Evolutionary conservation across 1,284 basidiomycete species (phyloP).

Genomic region (Malassezia caprae): DNA sequence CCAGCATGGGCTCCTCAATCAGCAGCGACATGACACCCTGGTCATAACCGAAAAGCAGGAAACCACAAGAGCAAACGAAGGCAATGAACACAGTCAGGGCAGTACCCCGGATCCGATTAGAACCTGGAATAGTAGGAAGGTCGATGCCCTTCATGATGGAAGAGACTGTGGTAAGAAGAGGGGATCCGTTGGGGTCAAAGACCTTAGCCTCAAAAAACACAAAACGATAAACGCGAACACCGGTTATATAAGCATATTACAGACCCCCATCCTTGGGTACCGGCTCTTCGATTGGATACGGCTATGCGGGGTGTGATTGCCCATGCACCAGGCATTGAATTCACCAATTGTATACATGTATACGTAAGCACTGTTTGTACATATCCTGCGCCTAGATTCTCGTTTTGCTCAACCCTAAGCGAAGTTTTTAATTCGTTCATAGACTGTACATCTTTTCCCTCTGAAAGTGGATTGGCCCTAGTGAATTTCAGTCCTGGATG

Average conservation of each 20-base stretch:
- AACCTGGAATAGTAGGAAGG: constrained; percentile 9
- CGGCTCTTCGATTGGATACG: background rate
- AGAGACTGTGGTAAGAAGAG: background rate
- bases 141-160: background rate
- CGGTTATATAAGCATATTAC: background rate
- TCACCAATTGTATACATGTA: background rate
- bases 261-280: background rate
- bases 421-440: background rate
- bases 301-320: background rate
- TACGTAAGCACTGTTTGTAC: background rate
- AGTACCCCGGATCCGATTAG: constrained; percentile 7
- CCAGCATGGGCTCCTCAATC: constrained; percentile 17
- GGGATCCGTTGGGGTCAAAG: background rate
- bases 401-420: background rate
- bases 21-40: constrained; percentile 61
- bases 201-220: background rate
- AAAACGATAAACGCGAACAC: background rate
- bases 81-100: constrained; percentile 4
- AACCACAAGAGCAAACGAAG: constrained; percentile 18
- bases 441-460: background rate
- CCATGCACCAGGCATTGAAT: background rate
- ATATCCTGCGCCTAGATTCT: background rate
- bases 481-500: background rate
- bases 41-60: constrained; percentile 58
- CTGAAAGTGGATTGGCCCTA: background rate